Percentiles rank a stretch among this genome's conserved stretches.
These are phyloP conservation scores for Knoxdaviesia proteae DNA, from an alignment of 2,329 filamentous ascomycete species.

Conservation along the genomic window DNA sequence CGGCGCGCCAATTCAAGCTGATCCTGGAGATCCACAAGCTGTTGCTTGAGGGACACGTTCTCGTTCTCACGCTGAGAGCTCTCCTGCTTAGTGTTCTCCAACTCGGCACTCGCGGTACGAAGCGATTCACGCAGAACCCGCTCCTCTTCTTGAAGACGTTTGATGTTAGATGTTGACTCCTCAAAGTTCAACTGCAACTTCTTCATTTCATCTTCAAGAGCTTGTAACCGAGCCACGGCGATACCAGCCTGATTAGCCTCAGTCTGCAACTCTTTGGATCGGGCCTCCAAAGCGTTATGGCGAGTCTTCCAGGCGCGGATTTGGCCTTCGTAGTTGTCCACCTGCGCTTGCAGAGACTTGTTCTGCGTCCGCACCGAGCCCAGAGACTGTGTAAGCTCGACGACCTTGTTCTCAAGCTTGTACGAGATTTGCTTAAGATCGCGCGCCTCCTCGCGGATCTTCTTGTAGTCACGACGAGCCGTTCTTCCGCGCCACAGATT, in stretches of 20 bases:
- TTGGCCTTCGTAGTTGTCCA: slow-evolving; percentile 90
- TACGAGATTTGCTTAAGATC: slow-evolving; percentile 99
- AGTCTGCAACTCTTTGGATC: slow-evolving; percentile 82
- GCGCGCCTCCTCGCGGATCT: slow-evolving; percentile 77
- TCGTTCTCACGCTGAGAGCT: slow-evolving; percentile 65
- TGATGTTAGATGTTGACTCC: slow-evolving; percentile 76
- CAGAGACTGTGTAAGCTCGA: slow-evolving; percentile 86
- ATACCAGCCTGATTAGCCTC: slow-evolving; percentile 98
- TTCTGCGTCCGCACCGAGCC: slow-evolving; percentile 89
- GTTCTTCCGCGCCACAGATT: slow-evolving; percentile 75
- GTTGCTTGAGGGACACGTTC: slow-evolving; percentile 67
- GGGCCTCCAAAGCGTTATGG: slow-evolving; percentile 72
- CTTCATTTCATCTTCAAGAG: slow-evolving; percentile 90
- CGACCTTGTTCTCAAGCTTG: slow-evolving; percentile 98
- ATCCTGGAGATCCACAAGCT: slow-evolving; percentile 76
- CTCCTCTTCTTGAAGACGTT: slow-evolving; percentile 88
- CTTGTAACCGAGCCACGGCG: slow-evolving; percentile 69
- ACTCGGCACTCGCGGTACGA: slow-evolving; percentile 55
- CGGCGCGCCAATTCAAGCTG: slow-evolving; percentile 76
- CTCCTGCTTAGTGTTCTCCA: slow-evolving; percentile 58
- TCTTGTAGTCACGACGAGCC: slow-evolving; percentile 75
- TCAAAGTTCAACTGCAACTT: slow-evolving; percentile 76
- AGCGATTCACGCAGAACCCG: slow-evolving; percentile 67
- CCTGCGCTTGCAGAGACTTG: slow-evolving; percentile 67
- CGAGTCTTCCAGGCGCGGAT: slow-evolving; percentile 90